A percentile compares a stretch with the other conserved stretches of the same genome.
Conservation (phyloP, 2,329 filamentous ascomycete genomes). For the Aspergillus tanneri region DNA sequence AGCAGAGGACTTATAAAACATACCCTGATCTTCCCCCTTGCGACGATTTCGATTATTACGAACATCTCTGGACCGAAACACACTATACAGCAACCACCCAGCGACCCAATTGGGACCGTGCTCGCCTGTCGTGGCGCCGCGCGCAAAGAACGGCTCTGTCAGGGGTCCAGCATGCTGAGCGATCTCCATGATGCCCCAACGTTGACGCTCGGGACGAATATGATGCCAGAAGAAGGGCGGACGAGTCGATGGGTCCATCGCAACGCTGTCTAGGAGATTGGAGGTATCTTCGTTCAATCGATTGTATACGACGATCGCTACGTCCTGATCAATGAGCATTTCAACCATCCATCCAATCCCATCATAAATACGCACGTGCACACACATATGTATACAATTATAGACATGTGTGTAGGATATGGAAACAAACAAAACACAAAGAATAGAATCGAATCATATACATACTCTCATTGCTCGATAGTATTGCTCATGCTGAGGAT, state of each 20-base stretch:
- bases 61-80: constrained; percentile 49
- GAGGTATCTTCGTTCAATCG: constrained; percentile 42
- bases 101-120: constrained; percentile 50
- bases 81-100: constrained; percentile 49
- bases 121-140: constrained; percentile 43
- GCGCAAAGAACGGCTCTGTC: constrained; percentile 42
- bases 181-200: constrained; percentile 44
- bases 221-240: constrained; percentile 50
- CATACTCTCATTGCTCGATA: constrained; percentile 49
- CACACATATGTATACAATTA: background rate
- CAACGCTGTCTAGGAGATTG: constrained; percentile 42
- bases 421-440: background rate
- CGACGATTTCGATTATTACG: constrained; percentile 48
- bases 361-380: background rate
- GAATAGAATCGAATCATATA: background rate
- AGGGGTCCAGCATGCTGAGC: constrained; percentile 42
- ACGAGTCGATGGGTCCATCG: constrained; percentile 36
- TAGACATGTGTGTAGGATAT: background rate
- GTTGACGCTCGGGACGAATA: constrained; percentile 44
- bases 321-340: constrained; percentile 34
- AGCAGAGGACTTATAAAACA: constrained; percentile 1
- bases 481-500: constrained; percentile 45
- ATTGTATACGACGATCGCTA: constrained; percentile 47
- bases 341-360: no score
- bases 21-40: constrained; percentile 32